Conservation (phyloP, 805 yeast species). For the Kodamaea fukazawae region DNA sequence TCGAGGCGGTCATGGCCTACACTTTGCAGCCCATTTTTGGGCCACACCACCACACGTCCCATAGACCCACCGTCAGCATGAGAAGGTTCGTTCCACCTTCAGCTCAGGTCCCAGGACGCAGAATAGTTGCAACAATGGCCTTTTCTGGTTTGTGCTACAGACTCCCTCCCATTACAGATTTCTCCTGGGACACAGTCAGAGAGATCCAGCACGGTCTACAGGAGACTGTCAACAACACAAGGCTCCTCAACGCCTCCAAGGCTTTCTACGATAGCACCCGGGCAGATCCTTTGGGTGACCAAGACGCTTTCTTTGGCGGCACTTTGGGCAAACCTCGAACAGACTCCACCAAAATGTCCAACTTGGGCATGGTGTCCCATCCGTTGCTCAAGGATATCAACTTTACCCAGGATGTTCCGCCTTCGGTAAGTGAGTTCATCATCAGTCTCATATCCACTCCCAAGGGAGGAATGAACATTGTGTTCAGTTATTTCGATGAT, state of each 20-base stretch:
- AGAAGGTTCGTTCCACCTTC: constrained; percentile 25
- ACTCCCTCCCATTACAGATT: constrained; percentile 27
- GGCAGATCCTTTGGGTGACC: constrained; percentile 12
- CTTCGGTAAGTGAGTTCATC: constrained; percentile 34
- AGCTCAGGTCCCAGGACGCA: constrained; percentile 12
- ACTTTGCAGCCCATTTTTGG: constrained; percentile 30
- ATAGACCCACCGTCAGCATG: constrained; percentile 31
- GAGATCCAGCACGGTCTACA: constrained; percentile 10
- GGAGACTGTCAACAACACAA: constrained; percentile 18
- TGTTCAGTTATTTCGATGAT: constrained; percentile 29
- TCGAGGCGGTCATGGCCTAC: constrained; percentile 24
- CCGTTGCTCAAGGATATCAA: constrained; percentile 23
- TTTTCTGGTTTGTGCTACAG: constrained; percentile 29
- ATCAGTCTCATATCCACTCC: constrained; percentile 28
- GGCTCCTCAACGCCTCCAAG: constrained; percentile 21
- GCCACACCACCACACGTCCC: constrained; percentile 19
- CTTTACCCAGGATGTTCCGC: constrained; percentile 38
- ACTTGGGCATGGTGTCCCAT: constrained; percentile 15
- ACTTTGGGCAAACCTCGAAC: constrained; percentile 23
- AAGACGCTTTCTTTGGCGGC: constrained; percentile 20
- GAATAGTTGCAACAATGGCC: constrained; percentile 32
- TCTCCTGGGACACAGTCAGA: constrained; percentile 34
- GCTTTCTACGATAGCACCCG: constrained; percentile 18
- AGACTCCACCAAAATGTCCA: constrained; percentile 36
- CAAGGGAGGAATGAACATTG: constrained; percentile 34